Base-by-base conservation (phyloP, 257 asterid species). In the Plantago major region DNA sequence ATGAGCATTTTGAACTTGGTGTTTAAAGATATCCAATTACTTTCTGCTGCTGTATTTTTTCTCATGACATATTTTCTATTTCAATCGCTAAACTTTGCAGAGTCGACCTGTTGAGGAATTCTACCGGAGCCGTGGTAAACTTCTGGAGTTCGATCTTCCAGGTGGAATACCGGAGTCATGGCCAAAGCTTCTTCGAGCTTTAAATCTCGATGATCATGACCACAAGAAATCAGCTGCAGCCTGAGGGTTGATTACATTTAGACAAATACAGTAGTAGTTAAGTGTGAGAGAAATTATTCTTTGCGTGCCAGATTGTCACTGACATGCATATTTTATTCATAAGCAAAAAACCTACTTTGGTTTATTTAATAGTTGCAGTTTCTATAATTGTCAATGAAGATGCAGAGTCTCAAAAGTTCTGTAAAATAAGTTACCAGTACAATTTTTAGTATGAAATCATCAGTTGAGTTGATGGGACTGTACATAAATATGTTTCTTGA, bases 111-210 rank as follows among this genome's bases (percentile, higher is more conserved):
- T 91, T 28, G 97, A 91, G 78, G 97, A 88, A 40, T 91, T 81
- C 56, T 91, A 88, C 42, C 95, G 94, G 12, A 60, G 52, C 16
- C 89, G 90, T 46, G 97, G 89, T 17, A 88, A 77, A 65, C 70
- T 91, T 60, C 72, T 88, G 81, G 95, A 89, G 71, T 91, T 91
- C 52, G 88, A 85, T 70, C 95, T 91, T 70, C 98, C 98, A 0
- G 96, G 98, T 38, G 98, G 98, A 62, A 88, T 91, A 33, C 95
- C 95, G 3, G 94, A 91, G 66, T 91, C 98, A 7, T 91, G 96
- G 98, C 65, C 82, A 4, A 91, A 88, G 87, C 66, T 91, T 74
- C 95, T 91, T 47, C 86, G 55, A 58, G 98, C 94, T 63, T 64
- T 91, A 65, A 85, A 88, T 57, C 86, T 91, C 3, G 86, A 82